Evolutionary conservation across 2,329 filamentous ascomycete species (phyloP).

Genomic region (Cryphonectria parasitica): DNA sequence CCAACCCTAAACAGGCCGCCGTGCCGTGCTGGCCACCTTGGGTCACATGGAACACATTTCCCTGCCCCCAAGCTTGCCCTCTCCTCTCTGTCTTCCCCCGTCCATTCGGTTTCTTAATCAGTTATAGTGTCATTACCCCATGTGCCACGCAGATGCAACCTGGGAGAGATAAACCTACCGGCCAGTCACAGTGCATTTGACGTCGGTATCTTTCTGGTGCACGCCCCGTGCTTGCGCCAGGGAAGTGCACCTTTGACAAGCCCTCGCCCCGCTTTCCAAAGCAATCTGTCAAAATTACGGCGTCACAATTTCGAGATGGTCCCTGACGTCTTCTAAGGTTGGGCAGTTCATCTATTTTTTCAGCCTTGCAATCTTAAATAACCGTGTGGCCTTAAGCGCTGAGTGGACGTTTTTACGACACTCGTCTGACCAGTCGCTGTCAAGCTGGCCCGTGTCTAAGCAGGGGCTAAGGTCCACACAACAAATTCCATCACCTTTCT

Average conservation of each 20-base stretch:
- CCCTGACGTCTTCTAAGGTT: slow-evolving; percentile 16
- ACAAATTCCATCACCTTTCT: slow-evolving; percentile 19
- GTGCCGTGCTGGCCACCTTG: slow-evolving; percentile 2
- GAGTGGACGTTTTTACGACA: slow-evolving; percentile 21
- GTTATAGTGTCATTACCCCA: slow-evolving; percentile 5
- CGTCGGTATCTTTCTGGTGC: slow-evolving; percentile 1
- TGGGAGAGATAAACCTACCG: not conserved
- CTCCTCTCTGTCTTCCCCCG: not conserved
- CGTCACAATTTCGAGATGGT: slow-evolving; percentile 22
- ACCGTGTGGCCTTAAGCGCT: not conserved
- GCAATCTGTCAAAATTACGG: slow-evolving; percentile 25
- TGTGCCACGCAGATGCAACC: slow-evolving; percentile 13
- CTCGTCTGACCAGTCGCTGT: not conserved
- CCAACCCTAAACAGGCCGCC: slow-evolving; percentile 8
- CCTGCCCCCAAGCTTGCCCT: not conserved
- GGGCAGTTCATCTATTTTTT: slow-evolving; percentile 16
- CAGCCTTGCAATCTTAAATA: slow-evolving; percentile 25
- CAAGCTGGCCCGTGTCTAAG: not conserved
- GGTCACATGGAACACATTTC: slow-evolving; percentile 15
- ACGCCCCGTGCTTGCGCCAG: slow-evolving; percentile 6
- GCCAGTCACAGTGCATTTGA: not conserved
- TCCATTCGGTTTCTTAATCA: not conserved
- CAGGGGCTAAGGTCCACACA: slow-evolving; percentile 14
- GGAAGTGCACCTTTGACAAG: not conserved
- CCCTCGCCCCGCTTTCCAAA: not conserved